A percentile compares a stretch with the other conserved stretches of the same genome.
These are phyloP conservation scores for Colletotrichum tofieldiae DNA, from an alignment of 2,329 filamentous ascomycete species.

Conservation along the genomic window DNA sequence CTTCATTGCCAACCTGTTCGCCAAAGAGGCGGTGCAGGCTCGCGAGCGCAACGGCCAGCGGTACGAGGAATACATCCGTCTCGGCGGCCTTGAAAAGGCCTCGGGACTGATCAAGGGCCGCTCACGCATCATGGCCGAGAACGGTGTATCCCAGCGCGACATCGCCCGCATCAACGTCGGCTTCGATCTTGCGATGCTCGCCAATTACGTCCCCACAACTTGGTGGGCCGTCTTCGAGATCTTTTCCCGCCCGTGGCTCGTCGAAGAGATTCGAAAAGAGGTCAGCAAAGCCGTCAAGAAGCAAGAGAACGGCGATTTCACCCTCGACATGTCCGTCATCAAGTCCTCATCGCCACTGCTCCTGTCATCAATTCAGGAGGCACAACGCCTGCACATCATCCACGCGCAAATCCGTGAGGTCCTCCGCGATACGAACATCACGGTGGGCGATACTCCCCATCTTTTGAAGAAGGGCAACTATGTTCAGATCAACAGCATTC, in stretches of 20 bases:
- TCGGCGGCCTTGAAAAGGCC: not conserved
- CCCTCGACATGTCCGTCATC: slow-evolving; percentile 53
- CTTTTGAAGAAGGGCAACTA: slow-evolving; percentile 55
- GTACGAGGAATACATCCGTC: slow-evolving; percentile 19
- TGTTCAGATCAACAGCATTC: slow-evolving; percentile 52
- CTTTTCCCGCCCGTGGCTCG: slow-evolving; percentile 56
- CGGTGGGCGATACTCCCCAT: slow-evolving; percentile 51
- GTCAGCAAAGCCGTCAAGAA: slow-evolving; percentile 46
- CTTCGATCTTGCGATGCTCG: slow-evolving; percentile 52
- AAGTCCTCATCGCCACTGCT: slow-evolving; percentile 54
- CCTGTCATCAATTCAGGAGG: slow-evolving; percentile 56
- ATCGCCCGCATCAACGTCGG: slow-evolving; percentile 14
- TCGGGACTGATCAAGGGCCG: slow-evolving; percentile 12
- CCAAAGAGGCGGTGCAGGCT: slow-evolving; percentile 14
- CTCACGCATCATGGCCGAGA: slow-evolving; percentile 9
- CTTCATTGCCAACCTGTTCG: not conserved
- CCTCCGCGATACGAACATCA: slow-evolving; percentile 49
- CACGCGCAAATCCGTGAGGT: slow-evolving; percentile 51
- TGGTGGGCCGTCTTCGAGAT: slow-evolving; percentile 64
- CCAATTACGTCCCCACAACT: slow-evolving; percentile 59
- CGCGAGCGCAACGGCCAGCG: slow-evolving; percentile 19
- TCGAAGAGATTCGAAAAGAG: slow-evolving; percentile 58
- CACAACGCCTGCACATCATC: slow-evolving; percentile 49
- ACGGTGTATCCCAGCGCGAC: slow-evolving; percentile 3
- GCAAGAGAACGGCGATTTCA: slow-evolving; percentile 21